phyloP scores from a whole-genome alignment of 2,329 filamentous ascomycete genomes.

The Tolypocladium ophioglossoides region DNA sequence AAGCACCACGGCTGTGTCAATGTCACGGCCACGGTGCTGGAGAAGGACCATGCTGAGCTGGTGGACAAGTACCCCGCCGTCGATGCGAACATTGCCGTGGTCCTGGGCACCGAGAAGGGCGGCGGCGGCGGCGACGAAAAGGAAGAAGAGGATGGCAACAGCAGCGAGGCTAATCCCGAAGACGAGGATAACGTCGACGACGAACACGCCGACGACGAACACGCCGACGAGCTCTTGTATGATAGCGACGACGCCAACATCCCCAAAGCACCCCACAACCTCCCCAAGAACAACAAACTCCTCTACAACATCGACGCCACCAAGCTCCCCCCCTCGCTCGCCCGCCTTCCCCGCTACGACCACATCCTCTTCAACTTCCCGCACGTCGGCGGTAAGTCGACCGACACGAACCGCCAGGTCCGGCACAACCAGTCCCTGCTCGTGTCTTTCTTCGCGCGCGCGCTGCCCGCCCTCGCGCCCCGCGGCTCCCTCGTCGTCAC shows the following conservation, averaged over 20 bases:
- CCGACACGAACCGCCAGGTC: slow-evolving; percentile 89
- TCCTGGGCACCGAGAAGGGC: slow-evolving; percentile 30
- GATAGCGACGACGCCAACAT: slow-evolving; percentile 6
- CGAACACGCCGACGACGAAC: neutral
- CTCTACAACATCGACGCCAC: slow-evolving; percentile 53
- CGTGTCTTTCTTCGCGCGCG: slow-evolving; percentile 54
- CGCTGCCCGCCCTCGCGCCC: slow-evolving; percentile 26
- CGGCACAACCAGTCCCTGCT: slow-evolving; percentile 78
- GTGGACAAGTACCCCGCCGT: slow-evolving; percentile 66
- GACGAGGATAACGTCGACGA: slow-evolving; percentile 4
- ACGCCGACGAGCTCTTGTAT: neutral
- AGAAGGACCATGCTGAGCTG: slow-evolving; percentile 46
- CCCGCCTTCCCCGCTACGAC: slow-evolving; percentile 46
- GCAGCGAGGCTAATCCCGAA: slow-evolving; percentile 2
- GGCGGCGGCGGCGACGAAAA: too few species aligned
- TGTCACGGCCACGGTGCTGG: slow-evolving; percentile 60
- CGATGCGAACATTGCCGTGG: slow-evolving; percentile 42
- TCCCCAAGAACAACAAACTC: slow-evolving; percentile 16
- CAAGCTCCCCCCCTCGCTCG: slow-evolving; percentile 40
- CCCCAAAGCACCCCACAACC: slow-evolving; percentile 4
- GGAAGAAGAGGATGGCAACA: slow-evolving; percentile 5
- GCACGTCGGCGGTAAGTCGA: slow-evolving; percentile 84
- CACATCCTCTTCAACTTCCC: slow-evolving; percentile 93
- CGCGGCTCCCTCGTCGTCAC: slow-evolving; percentile 66
- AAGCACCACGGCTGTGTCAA: slow-evolving; percentile 54